Evolutionary conservation across 371 early-diverging fungal species (phyloP).

Genomic region (Nematocida ironsii): DNA sequence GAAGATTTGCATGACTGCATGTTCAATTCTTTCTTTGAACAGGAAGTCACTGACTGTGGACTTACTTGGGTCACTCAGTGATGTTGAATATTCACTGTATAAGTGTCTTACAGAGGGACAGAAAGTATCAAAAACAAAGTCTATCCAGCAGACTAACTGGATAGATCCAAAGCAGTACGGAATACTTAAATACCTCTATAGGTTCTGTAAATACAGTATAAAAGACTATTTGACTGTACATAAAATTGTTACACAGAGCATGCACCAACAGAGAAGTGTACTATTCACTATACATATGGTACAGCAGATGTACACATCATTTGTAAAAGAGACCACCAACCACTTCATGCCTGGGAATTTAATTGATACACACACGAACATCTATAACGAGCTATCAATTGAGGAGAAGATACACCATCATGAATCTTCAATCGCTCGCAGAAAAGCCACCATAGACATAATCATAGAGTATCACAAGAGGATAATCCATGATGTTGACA

Average conservation of each 20-base stretch:
- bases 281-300: not conserved
- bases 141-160: not conserved
- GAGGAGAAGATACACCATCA: conserved; percentile 46
- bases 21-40: conserved; percentile 5
- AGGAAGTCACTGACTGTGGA: conserved; percentile 4
- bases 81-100: conserved; percentile 8
- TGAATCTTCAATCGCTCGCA: conserved; percentile 13
- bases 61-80: not conserved
- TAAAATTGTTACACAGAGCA: not conserved
- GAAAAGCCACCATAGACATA: conserved; percentile 14
- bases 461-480: conserved; percentile 15
- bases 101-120: conserved; percentile 27
- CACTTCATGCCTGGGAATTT: conserved; percentile 9
- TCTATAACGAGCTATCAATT: not conserved
- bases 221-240: conserved; percentile 3
- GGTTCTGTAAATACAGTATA: conserved; percentile 4
- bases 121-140: not conserved
- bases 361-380: not conserved
- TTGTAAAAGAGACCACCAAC: not conserved
- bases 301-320: conserved; percentile 5
- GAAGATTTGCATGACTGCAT: conserved; percentile 9
- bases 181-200: conserved; percentile 19
- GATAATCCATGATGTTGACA: conserved; percentile 31
- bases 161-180: conserved; percentile 17
- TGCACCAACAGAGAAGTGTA: conserved; percentile 1